Evolutionary conservation across 192 early-diverging fungal genomes (phyloP).

Genomic region (Coemansia asiatica): DNA sequence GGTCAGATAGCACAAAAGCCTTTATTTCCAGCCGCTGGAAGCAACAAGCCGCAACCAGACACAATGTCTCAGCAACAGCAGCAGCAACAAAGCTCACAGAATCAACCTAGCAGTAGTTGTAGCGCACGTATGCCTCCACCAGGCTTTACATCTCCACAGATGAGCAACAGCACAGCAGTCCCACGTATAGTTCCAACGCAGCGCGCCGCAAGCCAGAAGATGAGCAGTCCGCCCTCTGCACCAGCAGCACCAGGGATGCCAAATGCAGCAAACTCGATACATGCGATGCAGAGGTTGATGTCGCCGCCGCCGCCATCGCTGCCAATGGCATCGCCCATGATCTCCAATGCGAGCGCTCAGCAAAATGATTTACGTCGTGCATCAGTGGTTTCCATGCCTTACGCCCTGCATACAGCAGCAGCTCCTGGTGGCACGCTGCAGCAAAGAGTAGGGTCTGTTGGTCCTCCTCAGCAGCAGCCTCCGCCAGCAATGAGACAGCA

Average conservation of each 20-base stretch:
- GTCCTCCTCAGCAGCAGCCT: slow-evolving; percentile 14
- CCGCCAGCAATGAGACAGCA: not conserved
- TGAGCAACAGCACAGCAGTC: not conserved
- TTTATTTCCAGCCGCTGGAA: not conserved
- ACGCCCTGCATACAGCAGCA: slow-evolving; percentile 1
- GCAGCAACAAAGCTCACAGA: not conserved
- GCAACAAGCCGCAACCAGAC: not conserved
- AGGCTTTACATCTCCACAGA: not conserved
- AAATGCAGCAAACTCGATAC: slow-evolving; percentile 11
- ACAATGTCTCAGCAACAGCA: not conserved
- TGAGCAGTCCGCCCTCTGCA: slow-evolving; percentile 4
- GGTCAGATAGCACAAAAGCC: not conserved
- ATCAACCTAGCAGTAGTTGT: not conserved
- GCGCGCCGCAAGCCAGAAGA: slow-evolving; percentile 9
- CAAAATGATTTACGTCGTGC: slow-evolving; percentile 17
- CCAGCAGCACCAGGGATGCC: not conserved
- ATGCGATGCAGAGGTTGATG: slow-evolving; percentile 33
- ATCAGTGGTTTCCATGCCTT: slow-evolving; percentile 11
- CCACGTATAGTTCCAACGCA: slow-evolving; percentile 39
- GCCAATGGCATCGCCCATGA: slow-evolving; percentile 27
- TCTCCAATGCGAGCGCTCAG: slow-evolving; percentile 10
- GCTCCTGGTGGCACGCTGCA: not conserved
- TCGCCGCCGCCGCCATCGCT: slow-evolving; percentile 31
- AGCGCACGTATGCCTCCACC: not conserved
- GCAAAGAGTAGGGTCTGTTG: slow-evolving; percentile 14